A percentile compares a stretch with the other conserved stretches of the same genome.
These are phyloP conservation scores for Solanum peruvianum DNA, from an alignment of 257 asterid species.

Conservation along the genomic window DNA sequence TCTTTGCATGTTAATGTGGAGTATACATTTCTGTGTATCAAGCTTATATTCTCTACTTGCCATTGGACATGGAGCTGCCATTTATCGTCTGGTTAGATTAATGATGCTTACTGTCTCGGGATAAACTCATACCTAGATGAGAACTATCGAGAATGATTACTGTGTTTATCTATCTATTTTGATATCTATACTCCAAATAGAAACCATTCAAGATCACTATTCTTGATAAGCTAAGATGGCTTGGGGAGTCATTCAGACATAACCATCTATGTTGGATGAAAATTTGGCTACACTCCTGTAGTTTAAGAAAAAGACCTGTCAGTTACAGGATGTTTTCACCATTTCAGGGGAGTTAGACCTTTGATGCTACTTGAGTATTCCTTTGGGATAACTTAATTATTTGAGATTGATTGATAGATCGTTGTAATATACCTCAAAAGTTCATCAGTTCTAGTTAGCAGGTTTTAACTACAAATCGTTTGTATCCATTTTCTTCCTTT, in stretches of 20 bases:
- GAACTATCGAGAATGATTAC: neutral
- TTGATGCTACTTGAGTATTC: neutral
- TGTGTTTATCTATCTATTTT: neutral
- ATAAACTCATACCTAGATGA: neutral
- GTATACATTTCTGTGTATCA: neutral
- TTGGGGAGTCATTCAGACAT: neutral
- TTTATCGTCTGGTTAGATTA: neutral
- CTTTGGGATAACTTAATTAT: neutral
- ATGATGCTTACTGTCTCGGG: neutral
- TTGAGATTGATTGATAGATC: neutral
- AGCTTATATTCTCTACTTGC: neutral
- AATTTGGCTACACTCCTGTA: neutral
- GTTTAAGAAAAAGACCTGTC: neutral
- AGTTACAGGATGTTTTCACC: neutral
- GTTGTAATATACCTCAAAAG: neutral
- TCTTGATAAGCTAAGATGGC: neutral
- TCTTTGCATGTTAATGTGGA: neutral
- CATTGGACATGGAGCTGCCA: neutral
- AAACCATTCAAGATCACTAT: neutral
- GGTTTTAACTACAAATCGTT: neutral
- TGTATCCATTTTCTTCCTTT: neutral
- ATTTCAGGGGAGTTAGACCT: neutral
- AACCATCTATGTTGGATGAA: neutral
- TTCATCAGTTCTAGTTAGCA: neutral
- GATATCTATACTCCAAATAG: neutral